Base-by-base conservation (phyloP, 2,329 filamentous ascomycete species). In the Neurospora sp. region DNA sequence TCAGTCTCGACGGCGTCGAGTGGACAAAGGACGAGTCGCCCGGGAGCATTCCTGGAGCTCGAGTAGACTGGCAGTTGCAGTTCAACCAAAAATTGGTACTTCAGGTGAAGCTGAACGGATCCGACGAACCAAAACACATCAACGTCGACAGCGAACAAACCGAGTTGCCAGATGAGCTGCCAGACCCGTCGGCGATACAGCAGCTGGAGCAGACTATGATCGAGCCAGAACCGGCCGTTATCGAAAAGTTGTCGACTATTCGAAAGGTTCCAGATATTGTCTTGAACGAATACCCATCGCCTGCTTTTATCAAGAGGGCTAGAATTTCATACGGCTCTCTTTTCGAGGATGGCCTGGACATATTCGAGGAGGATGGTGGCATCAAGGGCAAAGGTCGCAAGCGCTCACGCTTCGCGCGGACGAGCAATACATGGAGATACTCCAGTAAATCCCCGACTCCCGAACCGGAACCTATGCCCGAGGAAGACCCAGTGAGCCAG, bases 251-350 rank as follows among this genome's bases (percentile, higher is more conserved):
- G 5, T 71, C 73, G n/a, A 67, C 71, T 52, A 70, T 68, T 68
- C 74, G 75, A 67, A 76, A 74, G 23, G 76, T 81, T 6, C 72
- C 78, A 23, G 76, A 76, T 2, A 74, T 81, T 66, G 82, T 82
- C 9, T 75, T 81, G 66, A 81, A 83, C 19, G 86, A 90, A 74
- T 96, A 89, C 81, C 83, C 87, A 4, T 96, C 93, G 2, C 93
- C 93, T 0, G 92, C 92, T 0, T 97, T 96, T 74, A 81, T 93
- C 23, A 94, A 91, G 78, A 85, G 90, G 68, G 85, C 87, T 15
- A 85, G 91, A 69, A 81, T 91, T 4, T 93, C 91, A 0, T 90
- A 90, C 70, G 90, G 90, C 1, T 87, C 88, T 0, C 80, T 91
- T 0, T 87, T 90, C 68, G 87, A 91, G 73, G 85, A 85, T 4